A percentile compares a stretch with the other conserved stretches of the same genome.
These are phyloP conservation scores for Parachaetomium inaequale DNA, from an alignment of 495 filamentous ascomycete genomes.

Conservation along the genomic window DNA sequence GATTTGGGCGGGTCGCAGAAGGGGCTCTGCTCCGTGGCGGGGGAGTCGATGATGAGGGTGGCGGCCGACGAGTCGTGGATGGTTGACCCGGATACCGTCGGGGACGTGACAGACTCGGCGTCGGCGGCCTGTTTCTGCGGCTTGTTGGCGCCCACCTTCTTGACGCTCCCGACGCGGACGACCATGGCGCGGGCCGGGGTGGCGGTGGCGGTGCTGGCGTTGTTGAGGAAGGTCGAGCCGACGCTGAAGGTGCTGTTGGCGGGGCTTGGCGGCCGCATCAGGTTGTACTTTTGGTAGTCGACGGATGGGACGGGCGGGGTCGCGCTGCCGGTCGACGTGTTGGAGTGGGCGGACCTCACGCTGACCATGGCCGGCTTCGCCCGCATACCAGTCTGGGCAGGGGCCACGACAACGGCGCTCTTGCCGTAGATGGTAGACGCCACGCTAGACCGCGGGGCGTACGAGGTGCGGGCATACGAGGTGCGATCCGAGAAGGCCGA, in stretches of 20 bases:
- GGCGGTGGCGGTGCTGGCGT: conserved; percentile 51
- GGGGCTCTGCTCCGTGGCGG: conserved; percentile 50
- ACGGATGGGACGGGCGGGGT: conserved; percentile 55
- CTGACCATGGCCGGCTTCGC: conserved; percentile 87
- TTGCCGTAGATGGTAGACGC: conserved; percentile 90
- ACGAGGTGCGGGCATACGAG: conserved; percentile 62
- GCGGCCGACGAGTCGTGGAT: conserved; percentile 36
- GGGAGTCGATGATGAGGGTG: conserved; percentile 51
- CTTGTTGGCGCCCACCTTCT: conserved; percentile 38
- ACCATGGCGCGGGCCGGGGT: conserved; percentile 52
- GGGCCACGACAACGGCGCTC: conserved; percentile 71
- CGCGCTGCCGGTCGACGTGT: conserved; percentile 40
- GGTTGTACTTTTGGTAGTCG: conserved; percentile 49
- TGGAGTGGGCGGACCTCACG: conserved; percentile 62
- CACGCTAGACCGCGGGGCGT: conserved; percentile 71
- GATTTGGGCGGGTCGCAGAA: conserved; percentile 54
- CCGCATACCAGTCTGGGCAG: conserved; percentile 78
- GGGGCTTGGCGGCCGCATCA: conserved; percentile 44
- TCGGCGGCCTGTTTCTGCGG: conserved; percentile 12
- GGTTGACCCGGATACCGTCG: conserved; percentile 23
- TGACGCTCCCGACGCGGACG: conserved; percentile 50
- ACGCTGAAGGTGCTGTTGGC: conserved; percentile 56
- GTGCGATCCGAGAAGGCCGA: conserved; percentile 63
- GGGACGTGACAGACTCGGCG: conserved; percentile 29
- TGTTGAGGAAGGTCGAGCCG: conserved; percentile 62